Evolutionary conservation across 192 early-diverging fungal genomes (phyloP).

Genomic region (Coemansia sp.): DNA sequence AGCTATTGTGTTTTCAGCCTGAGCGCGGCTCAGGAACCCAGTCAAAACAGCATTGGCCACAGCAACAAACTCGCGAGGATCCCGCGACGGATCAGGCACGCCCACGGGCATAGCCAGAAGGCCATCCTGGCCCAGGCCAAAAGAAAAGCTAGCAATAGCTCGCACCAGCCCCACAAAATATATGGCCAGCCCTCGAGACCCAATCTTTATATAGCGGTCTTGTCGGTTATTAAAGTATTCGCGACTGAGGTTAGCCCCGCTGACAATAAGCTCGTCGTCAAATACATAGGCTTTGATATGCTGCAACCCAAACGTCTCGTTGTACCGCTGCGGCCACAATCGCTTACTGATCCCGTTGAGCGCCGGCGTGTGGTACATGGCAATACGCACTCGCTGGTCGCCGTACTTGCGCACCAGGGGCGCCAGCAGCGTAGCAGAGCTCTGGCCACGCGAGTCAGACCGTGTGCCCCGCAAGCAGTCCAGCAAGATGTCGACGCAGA

Average conservation of each 20-base stretch:
- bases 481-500: slow-evolving; percentile 76
- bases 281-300: slow-evolving; percentile 93
- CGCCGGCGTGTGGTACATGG: slow-evolving; percentile 87
- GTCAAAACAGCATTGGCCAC: slow-evolving; percentile 55
- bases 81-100: slow-evolving; percentile 58
- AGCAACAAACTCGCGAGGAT: slow-evolving; percentile 58
- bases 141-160: slow-evolving; percentile 65
- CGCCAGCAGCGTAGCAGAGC: slow-evolving; percentile 66
- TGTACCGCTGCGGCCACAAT: slow-evolving; percentile 80
- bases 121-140: slow-evolving; percentile 26
- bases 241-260: slow-evolving; percentile 85
- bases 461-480: slow-evolving; percentile 89
- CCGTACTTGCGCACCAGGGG: slow-evolving; percentile 30
- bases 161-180: slow-evolving; percentile 73
- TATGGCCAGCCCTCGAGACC: slow-evolving; percentile 55
- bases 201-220: slow-evolving; percentile 86
- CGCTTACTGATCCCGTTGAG: slow-evolving; percentile 67
- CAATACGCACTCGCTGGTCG: slow-evolving; percentile 58
- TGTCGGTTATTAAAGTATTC: slow-evolving; percentile 97
- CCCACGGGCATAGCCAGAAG: slow-evolving; percentile 10
- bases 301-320: slow-evolving; percentile 90
- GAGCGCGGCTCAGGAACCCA: slow-evolving; percentile 50
- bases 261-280: slow-evolving; percentile 77
- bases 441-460: slow-evolving; percentile 37
- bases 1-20: slow-evolving; percentile 7